A percentile compares a stretch with the other conserved stretches of the same genome.
Evolutionary conservation across 495 filamentous ascomycete species (phyloP).

Genomic region (Bathelium albidoporum): DNA sequence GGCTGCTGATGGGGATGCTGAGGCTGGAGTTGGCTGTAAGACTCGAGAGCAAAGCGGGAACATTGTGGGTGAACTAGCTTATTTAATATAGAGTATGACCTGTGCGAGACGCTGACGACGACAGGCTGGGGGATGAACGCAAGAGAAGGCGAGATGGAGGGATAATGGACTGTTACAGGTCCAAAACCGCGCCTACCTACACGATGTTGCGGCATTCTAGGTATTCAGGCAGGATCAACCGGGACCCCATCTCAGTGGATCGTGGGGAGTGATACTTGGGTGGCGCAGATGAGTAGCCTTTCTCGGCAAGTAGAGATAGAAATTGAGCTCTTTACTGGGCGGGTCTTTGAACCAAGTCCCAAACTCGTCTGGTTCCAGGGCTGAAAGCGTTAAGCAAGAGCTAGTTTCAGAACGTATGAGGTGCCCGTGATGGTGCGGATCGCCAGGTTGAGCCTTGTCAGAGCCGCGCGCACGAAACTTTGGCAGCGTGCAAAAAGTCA

Average conservation of each 20-base stretch:
- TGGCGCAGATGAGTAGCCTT: not conserved
- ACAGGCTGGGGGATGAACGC: not conserved
- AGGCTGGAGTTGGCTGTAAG: not conserved
- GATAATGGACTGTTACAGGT: constrained; percentile 1
- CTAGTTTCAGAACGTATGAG: constrained; percentile 6
- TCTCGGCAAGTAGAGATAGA: constrained; percentile 1
- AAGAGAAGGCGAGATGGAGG: constrained; percentile 4
- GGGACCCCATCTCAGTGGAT: not conserved
- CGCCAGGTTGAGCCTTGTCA: not conserved
- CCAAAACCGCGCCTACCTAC: not conserved
- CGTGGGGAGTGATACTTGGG: not conserved
- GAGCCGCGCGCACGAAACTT: not conserved
- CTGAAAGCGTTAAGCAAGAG: not conserved
- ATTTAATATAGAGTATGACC: constrained; percentile 2
- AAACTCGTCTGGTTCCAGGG: constrained; percentile 5
- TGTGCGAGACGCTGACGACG: constrained; percentile 1
- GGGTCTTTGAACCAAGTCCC: constrained; percentile 2
- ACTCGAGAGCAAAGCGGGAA: not conserved
- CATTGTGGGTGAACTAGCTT: not conserved
- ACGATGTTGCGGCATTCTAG: not conserved
- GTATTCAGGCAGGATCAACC: constrained; percentile 4
- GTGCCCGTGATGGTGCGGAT: not conserved
- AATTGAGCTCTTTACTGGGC: not conserved
- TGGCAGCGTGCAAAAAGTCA: not conserved
- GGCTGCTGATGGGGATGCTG: constrained; percentile 18